These are phyloP conservation scores for Coprinellus aureogranulatus DNA, from an alignment of 768 basidiomycete species.

Conservation along the genomic window DNA sequence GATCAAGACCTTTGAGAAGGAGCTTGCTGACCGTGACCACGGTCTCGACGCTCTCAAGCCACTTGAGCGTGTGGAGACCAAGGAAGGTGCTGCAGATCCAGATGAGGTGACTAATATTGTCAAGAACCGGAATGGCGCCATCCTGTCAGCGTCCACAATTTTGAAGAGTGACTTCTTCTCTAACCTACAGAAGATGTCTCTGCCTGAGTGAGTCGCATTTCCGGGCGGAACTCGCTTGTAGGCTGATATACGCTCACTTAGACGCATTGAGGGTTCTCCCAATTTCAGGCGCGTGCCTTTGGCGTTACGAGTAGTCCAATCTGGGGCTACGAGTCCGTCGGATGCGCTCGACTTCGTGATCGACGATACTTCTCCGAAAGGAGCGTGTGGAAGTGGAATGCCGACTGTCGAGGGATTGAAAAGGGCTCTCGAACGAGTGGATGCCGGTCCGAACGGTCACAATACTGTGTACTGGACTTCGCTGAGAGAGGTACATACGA, in stretches of 20 bases:
- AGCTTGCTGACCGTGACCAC: conserved; percentile 61
- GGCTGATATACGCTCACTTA: too few species aligned
- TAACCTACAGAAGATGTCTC: conserved; percentile 92
- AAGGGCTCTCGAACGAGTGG: conserved; percentile 72
- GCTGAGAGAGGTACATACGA: conserved; percentile 67
- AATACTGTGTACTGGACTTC: conserved; percentile 93
- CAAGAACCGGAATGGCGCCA: conserved; percentile 75
- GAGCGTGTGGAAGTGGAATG: conserved; percentile 91
- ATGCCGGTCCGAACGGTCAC: conserved; percentile 73
- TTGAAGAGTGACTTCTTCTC: conserved; percentile 95
- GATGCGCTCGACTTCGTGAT: conserved; percentile 37
- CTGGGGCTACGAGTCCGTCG: conserved; percentile 25
- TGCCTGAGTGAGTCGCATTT: conserved; percentile 67
- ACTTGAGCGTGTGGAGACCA: conserved; percentile 65
- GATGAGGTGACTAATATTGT: conserved; percentile 92
- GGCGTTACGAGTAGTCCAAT: conserved; percentile 39
- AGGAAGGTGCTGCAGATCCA: conserved; percentile 72
- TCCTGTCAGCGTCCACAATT: conserved; percentile 89
- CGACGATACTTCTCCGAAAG: conserved; percentile 44
- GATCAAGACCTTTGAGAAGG: conserved; percentile 93
- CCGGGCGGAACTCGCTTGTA: too few species aligned
- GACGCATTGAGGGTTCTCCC: conserved; percentile 89
- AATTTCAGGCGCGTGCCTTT: conserved; percentile 87
- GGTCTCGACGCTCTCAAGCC: conserved; percentile 79
- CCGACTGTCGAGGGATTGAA: conserved; percentile 90